Conservation (phyloP, 1,284 basidiomycete genomes). For the Kwoniella shivajii region DNA sequence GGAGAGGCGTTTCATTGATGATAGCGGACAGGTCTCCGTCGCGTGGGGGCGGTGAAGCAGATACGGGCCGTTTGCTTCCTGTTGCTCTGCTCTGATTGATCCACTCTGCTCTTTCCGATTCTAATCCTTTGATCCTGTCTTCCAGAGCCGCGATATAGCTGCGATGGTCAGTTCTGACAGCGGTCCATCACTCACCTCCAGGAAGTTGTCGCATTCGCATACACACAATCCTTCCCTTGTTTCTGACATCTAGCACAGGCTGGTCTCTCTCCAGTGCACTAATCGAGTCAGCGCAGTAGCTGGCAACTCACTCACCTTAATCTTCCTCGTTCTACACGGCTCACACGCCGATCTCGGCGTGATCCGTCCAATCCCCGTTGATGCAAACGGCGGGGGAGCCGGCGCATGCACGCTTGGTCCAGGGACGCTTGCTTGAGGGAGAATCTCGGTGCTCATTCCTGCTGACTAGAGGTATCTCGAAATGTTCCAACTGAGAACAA, state of each 20-base stretch:
- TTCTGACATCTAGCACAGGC: constrained; percentile 43
- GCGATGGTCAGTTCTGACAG: background rate
- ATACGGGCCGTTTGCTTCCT: background rate
- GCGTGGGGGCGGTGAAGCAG: background rate
- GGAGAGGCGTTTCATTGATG: background rate
- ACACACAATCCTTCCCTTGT: constrained; percentile 44
- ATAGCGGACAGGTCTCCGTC: background rate
- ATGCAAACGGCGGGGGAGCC: background rate
- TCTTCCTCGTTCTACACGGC: constrained; percentile 7
- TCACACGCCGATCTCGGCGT: constrained; percentile 6
- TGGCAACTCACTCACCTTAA: background rate
- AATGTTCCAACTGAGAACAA: too few species aligned
- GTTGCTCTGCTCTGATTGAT: background rate
- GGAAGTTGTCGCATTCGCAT: constrained; percentile 19
- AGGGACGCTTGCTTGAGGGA: background rate
- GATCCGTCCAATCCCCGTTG: constrained; percentile 3
- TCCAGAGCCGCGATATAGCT: constrained; percentile 7
- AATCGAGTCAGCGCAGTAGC: background rate
- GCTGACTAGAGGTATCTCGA: too few species aligned
- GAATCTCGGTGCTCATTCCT: too few species aligned
- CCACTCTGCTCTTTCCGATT: background rate
- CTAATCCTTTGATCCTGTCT: background rate
- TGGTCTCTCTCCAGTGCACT: constrained; percentile 49
- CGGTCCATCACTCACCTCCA: constrained; percentile 2
- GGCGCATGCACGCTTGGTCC: background rate